phyloP scores from a whole-genome alignment of 2,329 filamentous ascomycete species.

The Colletotrichum tofieldiae region DNA sequence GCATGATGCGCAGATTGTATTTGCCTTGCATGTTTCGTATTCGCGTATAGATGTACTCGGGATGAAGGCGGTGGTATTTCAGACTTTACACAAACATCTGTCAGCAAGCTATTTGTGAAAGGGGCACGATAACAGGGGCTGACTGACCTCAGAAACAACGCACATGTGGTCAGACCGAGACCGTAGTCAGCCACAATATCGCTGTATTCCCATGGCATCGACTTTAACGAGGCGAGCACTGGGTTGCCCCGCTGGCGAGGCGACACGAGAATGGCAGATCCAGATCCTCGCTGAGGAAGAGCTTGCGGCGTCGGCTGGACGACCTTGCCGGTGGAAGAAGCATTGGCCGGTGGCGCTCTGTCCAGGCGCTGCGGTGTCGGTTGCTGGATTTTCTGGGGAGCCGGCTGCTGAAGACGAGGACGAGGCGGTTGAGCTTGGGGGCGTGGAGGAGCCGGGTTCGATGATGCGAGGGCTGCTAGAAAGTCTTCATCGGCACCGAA shows the following conservation, averaged over 20 bases:
- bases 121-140: background rate
- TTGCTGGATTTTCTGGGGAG: conserved; percentile 56
- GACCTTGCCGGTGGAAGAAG: conserved; percentile 67
- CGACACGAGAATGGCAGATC: conserved; percentile 89
- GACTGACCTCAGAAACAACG: conserved; percentile 82
- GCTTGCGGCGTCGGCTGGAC: conserved; percentile 92
- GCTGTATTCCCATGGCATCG: conserved; percentile 94
- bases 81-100: conserved; percentile 64
- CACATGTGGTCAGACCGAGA: conserved; percentile 88
- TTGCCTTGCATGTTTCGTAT: conserved; percentile 88
- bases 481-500: conserved; percentile 72
- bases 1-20: conserved; percentile 88
- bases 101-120: background rate
- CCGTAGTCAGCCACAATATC: conserved; percentile 97
- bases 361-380: conserved; percentile 72
- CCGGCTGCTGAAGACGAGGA: conserved; percentile 56
- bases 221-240: conserved; percentile 85
- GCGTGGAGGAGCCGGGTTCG: conserved; percentile 53
- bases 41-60: conserved; percentile 97
- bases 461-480: conserved; percentile 69
- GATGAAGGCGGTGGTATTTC: conserved; percentile 97
- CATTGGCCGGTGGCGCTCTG: conserved; percentile 60
- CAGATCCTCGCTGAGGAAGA: conserved; percentile 75
- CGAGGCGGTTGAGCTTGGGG: conserved; percentile 44
- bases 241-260: conserved; percentile 96